Base-by-base conservation (phyloP, 2,329 filamentous ascomycete species). In the Ophiocordyceps sinensis region DNA sequence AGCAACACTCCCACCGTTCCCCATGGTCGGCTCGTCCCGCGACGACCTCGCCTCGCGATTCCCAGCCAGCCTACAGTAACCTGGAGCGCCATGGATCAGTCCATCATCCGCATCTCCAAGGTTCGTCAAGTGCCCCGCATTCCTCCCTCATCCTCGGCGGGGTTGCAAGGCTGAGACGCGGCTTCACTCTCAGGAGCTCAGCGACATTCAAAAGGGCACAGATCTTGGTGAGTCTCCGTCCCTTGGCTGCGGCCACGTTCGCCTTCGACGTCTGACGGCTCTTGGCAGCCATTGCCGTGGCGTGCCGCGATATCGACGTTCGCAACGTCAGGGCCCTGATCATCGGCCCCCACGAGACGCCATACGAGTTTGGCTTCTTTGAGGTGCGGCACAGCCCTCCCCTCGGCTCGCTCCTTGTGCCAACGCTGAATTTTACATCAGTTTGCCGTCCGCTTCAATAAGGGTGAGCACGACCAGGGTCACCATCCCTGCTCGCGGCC, bases 281-380 rank as follows among this genome's bases (percentile, higher is more conserved):
- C 23, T 26, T 31, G 28, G 29, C 37, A 88, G 85, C 88, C 28
- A 74, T 96, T 47, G 85, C 85, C 11, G 87, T 95, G 38, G 83
- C 85, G 43, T 94, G 84, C 57, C 74, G 83, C 40, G 91, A 96
- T 61, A 73, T 79, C 50, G 87, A 98, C 60, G 85, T 96, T 45
- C 82, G 88, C 42, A 82, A 85, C 57, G 81, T 96, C 39, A 82
- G 79, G 56, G 86, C 88, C 38, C 62, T 96, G 47, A 89, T 96
- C 53, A 77, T 96, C 49, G 91, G 91, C 0, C 89, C 91, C 21
- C 86, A 89, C 48, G 88, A 91, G 51, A 94, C 88, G 1, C 88
- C 89, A 0, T 98, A 98, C 60, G 88, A 95, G 60, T 95, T 93
- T 56, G 91, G 91, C 3, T 95, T 95, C 64, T 96, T 94, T 56